A percentile compares a stretch with the other conserved stretches of the same genome.
Conservation (phyloP, 148 eudicot genomes). For the Spergularia marina region DNA sequence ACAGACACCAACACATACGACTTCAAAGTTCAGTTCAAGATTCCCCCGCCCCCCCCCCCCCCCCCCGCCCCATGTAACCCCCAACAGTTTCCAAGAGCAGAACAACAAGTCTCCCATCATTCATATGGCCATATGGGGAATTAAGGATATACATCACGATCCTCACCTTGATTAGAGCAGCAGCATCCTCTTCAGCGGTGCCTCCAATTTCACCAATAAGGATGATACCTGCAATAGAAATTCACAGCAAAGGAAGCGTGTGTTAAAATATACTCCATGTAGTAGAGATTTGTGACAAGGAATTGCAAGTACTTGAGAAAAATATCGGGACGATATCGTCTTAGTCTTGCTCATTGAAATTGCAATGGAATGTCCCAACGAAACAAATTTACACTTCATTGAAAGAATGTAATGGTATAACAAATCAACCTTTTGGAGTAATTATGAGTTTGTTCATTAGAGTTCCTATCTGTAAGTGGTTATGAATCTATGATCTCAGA, state of each 20-base stretch:
- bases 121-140: too few relatives aligned
- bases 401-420: background rate
- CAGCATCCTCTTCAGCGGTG: slow-evolving; percentile 99
- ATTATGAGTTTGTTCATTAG: background rate
- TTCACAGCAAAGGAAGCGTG: background rate
- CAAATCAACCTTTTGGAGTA: background rate
- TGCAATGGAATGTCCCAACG: background rate
- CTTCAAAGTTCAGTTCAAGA: too few relatives aligned
- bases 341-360: too few relatives aligned
- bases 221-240: slow-evolving; percentile 63
- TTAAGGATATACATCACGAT: background rate
- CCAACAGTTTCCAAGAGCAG: too few relatives aligned
- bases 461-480: background rate
- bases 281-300: background rate
- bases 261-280: too few relatives aligned
- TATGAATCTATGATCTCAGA: background rate
- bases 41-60: too few relatives aligned
- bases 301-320: background rate
- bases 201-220: slow-evolving; percentile 99
- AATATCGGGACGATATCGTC: too few relatives aligned
- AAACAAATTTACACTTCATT: background rate
- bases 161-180: slow-evolving; percentile 86
- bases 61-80: too few relatives aligned
- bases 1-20: too few relatives aligned
- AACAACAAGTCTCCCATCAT: background rate